Base-by-base conservation (phyloP, 768 basidiomycete genomes). In the Gymnopilus junonius region DNA sequence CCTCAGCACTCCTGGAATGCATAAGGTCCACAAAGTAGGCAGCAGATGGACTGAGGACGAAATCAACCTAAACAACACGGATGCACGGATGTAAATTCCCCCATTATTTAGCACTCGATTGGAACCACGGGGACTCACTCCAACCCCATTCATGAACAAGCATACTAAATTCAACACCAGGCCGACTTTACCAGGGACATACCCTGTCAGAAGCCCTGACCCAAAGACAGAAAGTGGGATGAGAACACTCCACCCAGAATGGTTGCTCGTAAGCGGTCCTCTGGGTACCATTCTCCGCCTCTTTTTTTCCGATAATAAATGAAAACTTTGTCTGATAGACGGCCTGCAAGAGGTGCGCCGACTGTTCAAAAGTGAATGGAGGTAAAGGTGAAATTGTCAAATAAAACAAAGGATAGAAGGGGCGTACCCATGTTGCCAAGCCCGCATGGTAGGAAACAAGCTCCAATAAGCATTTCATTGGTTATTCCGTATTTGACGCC, bases 81-180 rank as follows among this genome's bases (percentile, higher is more conserved):
- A 20, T n/a, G 34, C 20, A 42, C 40, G 3, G 11, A 35, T 7
- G 15, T 35, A 8, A 35, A 6, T 35, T 35, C n/a, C 11, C 4
- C 11, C 35, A 35, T 35, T 10, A 3, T 1, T 35, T 14, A 35
- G 11, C 29, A 37, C 5, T 31, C 8, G 35, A 15, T 3, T 37
- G 37, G 20, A 48, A n/a, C 21, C 17, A n/a, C n/a, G n/a, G 6
- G 27, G 15, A 58, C 68, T 62, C 68, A 90, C 90, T 14, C 90
- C 89, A 23, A 89, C 32, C 20, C 89, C 86, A 59, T 90, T 91
- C 45, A 84, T 60, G 67, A 91, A 91, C 12, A 92, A 67, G 63
- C 84, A 88, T 1, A 83, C 23, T 4, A 90, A 71, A 64, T 82
- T 85, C 14, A 87, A 69, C 0, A 73, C 69, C 21, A 91, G 74